Evolutionary conservation across 805 yeast species (phyloP), one percentile per base, ranked within the genome.

Genomic region (Saturnispora saitoi): DNA sequence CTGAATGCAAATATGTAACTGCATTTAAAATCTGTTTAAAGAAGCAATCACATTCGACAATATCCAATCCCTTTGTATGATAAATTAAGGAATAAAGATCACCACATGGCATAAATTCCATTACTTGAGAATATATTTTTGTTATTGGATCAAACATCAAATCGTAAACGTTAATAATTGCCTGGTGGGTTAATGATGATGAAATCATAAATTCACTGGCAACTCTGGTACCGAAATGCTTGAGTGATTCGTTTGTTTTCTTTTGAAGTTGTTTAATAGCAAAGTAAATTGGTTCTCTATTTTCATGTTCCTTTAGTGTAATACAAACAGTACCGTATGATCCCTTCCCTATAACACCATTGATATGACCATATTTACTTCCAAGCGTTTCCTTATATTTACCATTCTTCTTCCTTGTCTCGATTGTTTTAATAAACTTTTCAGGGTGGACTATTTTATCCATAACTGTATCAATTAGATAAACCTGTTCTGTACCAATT

Each of bases 71-170:
- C 42, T 77, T 67, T 0, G 76, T 69, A 26, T 76, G 68, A 20
- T 76, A 65, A 46, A 83, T 75, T 31, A 83, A 68, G 1, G 83
- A 69, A 60, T 80, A 84, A 28, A 85, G 67, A 62, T 85, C 95
- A 50, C 95, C 95, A 53, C 89, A 89, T 7, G 95, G 87, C 58
- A 95, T 86, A 64, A 82, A 91, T 67, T 93, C 99, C 97, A 93
- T 89, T 47, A 93, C 88, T 65, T 91, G 95, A 47, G 85, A 78
- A 69, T 82, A 82, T 54, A 84, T 74, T 64, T 88, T 77, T 59
- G 81, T 61, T 59, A 78, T 66, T 55, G 83, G 69, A 68, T 86
- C 83, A 55, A 80, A 78, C 86, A 90, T 78, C 45, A 90, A 72
- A 65, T 86, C 96, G 56, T 79, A 78, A 8, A 86, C 86, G 63